A percentile compares a stretch with the other conserved stretches of the same genome.
Evolutionary conservation across 371 early-diverging fungal species (phyloP).

Genomic region (Mortierella sp.): DNA sequence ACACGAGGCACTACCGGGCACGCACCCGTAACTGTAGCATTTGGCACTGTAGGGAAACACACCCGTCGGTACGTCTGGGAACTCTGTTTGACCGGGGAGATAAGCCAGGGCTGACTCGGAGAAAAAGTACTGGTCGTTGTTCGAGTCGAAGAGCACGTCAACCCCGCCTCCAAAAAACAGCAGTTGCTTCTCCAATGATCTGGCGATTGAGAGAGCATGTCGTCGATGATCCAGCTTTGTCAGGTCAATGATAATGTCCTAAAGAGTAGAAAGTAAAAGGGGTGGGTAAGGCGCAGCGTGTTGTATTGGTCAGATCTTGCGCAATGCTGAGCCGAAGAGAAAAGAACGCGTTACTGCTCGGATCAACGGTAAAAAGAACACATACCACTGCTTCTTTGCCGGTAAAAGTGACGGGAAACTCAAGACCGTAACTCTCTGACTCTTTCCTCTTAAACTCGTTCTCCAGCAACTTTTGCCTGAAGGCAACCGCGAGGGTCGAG

Average conservation of each 20-base stretch:
- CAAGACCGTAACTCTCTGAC: conserved; percentile 77
- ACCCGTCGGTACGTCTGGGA: conserved; percentile 46
- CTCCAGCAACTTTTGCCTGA: conserved; percentile 49
- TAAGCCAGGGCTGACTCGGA: conserved; percentile 39
- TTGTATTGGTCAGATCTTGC: background rate
- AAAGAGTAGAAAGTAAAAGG: conserved; percentile 7
- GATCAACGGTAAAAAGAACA: conserved; percentile 5
- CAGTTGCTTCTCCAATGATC: conserved; percentile 46
- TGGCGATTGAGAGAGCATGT: conserved; percentile 51
- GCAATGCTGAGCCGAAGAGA: background rate
- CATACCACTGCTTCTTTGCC: conserved; percentile 90
- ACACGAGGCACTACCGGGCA: conserved; percentile 40
- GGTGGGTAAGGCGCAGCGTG: background rate
- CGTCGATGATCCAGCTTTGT: conserved; percentile 50
- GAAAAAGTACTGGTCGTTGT: conserved; percentile 56
- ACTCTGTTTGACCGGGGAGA: conserved; percentile 42
- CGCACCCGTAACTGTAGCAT: conserved; percentile 46
- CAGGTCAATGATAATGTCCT: conserved; percentile 52
- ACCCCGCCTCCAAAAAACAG: conserved; percentile 51
- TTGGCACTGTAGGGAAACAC: conserved; percentile 47
- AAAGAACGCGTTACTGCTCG: conserved; percentile 1
- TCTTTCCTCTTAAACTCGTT: conserved; percentile 49
- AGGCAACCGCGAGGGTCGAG: conserved; percentile 58
- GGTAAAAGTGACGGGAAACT: conserved; percentile 84
- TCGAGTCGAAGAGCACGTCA: conserved; percentile 42